phyloP scores from a whole-genome alignment of 768 basidiomycete species.

The Scleroderma citrinum region DNA sequence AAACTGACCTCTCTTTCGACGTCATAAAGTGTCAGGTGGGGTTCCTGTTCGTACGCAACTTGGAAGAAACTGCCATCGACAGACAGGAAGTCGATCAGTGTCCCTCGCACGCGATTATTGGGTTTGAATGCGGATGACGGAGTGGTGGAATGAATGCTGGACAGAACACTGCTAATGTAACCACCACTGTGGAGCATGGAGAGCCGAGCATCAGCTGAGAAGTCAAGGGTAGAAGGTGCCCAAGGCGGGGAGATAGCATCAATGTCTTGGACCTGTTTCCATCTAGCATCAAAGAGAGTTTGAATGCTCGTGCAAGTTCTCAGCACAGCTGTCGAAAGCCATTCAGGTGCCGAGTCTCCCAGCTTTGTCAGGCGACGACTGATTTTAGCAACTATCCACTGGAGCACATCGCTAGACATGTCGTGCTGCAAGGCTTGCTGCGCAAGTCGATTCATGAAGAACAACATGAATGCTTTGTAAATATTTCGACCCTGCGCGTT shows the following conservation, averaged over 20 bases:
- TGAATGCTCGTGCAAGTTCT: slow-evolving; percentile 9
- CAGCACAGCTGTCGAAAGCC: slow-evolving; percentile 5
- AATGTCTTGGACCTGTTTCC: slow-evolving; percentile 18
- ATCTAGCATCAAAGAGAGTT: slow-evolving; percentile 24
- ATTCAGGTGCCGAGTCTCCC: not conserved
- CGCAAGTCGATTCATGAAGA: no score
- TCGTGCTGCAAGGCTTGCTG: no score
- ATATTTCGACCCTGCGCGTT: no score
- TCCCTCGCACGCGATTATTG: slow-evolving; percentile 4
- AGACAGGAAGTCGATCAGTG: slow-evolving; percentile 15
- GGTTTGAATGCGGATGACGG: not conserved
- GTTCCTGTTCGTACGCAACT: slow-evolving; percentile 7
- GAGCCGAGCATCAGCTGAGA: slow-evolving; percentile 26
- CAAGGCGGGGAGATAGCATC: slow-evolving; percentile 26
- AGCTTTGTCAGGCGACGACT: slow-evolving; percentile 9
- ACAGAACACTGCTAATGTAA: slow-evolving; percentile 21
- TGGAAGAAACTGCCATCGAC: slow-evolving; percentile 7
- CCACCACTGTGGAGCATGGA: slow-evolving; percentile 25
- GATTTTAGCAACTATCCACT: no score
- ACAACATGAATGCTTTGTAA: no score
- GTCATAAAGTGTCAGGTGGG: slow-evolving; percentile 26
- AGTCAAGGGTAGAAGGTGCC: slow-evolving; percentile 23
- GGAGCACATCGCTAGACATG: no score
- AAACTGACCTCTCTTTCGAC: slow-evolving; percentile 31
- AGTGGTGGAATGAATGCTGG: not conserved